Percentiles rank a stretch among this genome's conserved stretches.
Conservation (phyloP, 2,329 filamentous ascomycete genomes). For the Macroventuria anomochaeta region DNA sequence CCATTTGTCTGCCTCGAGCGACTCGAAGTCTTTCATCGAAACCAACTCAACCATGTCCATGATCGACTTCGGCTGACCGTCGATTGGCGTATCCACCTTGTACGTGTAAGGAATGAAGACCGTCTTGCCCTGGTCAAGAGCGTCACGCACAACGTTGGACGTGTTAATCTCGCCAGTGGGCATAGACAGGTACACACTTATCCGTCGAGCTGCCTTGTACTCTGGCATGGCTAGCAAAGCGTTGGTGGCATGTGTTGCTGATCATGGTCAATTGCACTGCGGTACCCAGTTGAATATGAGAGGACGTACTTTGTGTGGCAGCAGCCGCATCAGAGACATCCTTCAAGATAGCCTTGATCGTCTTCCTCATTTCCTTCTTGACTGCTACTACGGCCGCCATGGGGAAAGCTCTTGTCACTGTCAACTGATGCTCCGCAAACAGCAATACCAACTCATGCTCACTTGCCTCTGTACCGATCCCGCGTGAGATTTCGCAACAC, state of each 20-base stretch:
- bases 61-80: constrained; percentile 64
- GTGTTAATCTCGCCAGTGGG: constrained; percentile 86
- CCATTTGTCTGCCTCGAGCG: constrained; percentile 81
- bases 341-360: constrained; percentile 72
- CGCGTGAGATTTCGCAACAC: not conserved
- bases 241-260: constrained; percentile 71
- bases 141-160: constrained; percentile 79
- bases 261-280: constrained; percentile 18
- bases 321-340: constrained; percentile 68
- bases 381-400: constrained; percentile 66
- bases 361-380: constrained; percentile 76
- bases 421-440: constrained; percentile 19
- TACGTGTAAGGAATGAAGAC: constrained; percentile 94
- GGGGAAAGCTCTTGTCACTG: constrained; percentile 4
- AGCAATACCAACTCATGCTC: not conserved
- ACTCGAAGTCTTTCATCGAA: constrained; percentile 77
- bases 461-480: not conserved
- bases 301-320: constrained; percentile 70
- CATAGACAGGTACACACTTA: constrained; percentile 95
- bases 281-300: not conserved
- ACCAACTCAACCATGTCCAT: constrained; percentile 95
- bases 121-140: constrained; percentile 76
- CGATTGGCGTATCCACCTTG: constrained; percentile 54
- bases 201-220: constrained; percentile 74
- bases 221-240: constrained; percentile 71